These are phyloP conservation scores for Maudiozyma serrabonitensis DNA, from an alignment of 805 yeast species.

Conservation along the genomic window DNA sequence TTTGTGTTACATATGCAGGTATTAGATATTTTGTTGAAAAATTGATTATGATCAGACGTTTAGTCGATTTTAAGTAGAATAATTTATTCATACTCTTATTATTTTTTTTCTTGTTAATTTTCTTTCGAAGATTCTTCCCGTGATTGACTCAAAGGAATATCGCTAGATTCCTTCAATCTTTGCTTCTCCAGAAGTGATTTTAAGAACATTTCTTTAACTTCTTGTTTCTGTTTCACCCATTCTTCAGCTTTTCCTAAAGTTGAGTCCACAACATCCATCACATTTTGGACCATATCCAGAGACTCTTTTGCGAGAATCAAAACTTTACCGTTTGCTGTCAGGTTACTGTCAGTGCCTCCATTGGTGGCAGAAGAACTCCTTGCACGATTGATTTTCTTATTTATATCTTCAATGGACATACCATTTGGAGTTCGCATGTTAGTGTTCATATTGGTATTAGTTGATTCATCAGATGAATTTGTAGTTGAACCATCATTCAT, in stretches of 20 bases:
- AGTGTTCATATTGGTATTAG: not conserved
- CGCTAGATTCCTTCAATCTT: not conserved
- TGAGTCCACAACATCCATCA: constrained; percentile 76
- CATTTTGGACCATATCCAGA: constrained; percentile 72
- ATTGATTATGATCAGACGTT: not conserved
- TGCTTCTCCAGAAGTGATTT: constrained; percentile 9
- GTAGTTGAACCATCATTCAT: not conserved
- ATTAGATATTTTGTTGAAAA: not conserved
- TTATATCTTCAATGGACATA: not conserved
- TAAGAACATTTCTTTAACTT: constrained; percentile 25
- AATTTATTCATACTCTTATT: too few species aligned
- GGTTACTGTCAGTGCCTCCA: constrained; percentile 2
- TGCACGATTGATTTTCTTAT: not conserved
- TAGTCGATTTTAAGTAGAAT: not conserved
- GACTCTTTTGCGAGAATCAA: constrained; percentile 82
- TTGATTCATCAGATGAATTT: not conserved
- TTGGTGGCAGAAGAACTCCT: constrained; percentile 2
- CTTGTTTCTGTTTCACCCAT: constrained; percentile 54
- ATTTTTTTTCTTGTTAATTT: too few species aligned
- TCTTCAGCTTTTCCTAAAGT: constrained; percentile 76
- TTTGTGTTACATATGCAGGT: not conserved
- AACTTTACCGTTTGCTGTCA: constrained; percentile 57
- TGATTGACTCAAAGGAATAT: not conserved
- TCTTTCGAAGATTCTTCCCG: too few species aligned
- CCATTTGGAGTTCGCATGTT: not conserved